Evolutionary conservation across 768 basidiomycete genomes (phyloP), one percentile per base, ranked within the genome.

Genomic region (Leccinum subgranulosum): DNA sequence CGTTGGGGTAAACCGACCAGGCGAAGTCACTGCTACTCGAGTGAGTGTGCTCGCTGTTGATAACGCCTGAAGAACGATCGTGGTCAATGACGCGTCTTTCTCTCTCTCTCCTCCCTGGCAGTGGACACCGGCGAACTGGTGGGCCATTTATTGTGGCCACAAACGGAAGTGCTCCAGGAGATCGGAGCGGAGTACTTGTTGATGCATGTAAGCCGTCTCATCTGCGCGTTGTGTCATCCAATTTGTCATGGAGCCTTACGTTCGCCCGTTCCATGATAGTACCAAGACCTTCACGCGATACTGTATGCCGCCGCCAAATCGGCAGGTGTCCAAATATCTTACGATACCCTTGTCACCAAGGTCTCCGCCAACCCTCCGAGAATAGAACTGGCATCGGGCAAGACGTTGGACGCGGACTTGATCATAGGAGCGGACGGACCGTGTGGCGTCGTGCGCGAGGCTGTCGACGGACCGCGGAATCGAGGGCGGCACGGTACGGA

Each of bases 341-440:
- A 78, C 60, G 71, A 79, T 62, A 62, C 73, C 10, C 62, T 63
- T 41, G 76, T 80, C 31, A 55, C 53, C 19, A 56, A 53, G 2
- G 73, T 77, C n/a, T 60, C 60, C 19, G 65, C 68, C 14, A 56
- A 74, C 36, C 64, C 64, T 14, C 61, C 64, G 3, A 64, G 67
- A 33, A 72, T 79, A 2, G 68, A 68, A 1, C 60, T 77, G 8
- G 75, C 74, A 15, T 73, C 66, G 34, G 83, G 82, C n/a, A 75
- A 76, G 56, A 67, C 65, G 5, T 50, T 84, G 10, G 57, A 61
- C 28, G 78, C 78, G 9, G 84, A 86, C 66, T 56, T 85, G 41
- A 69, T 85, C 33, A 75, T 85, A 14, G 84, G 81, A 23, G 85
- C 84, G 14, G 85, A 86, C 68, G 84, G 85, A 6, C 71, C 75